Base-by-base conservation (phyloP, 768 basidiomycete genomes). In the Rubroboletus pulcherrimus region DNA sequence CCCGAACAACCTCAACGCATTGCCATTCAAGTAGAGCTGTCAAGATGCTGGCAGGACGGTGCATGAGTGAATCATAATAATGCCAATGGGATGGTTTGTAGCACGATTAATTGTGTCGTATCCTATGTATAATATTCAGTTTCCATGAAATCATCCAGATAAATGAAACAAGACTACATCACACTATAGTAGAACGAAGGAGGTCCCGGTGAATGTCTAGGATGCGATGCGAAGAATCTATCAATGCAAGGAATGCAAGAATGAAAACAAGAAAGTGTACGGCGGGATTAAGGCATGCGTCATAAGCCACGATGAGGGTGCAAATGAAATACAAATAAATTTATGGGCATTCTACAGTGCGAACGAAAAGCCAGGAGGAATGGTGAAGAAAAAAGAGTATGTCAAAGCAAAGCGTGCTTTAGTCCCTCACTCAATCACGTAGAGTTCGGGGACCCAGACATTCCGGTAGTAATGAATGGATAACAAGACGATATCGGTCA, bases 1-100 rank as follows among this genome's bases (percentile, higher is more conserved):
- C 17, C 70, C 1, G 80, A 79, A 50, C 54, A 66, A 52, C 74
- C 76, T 14, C 76, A 75, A 62, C 76, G 68, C 35, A 76, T 81
- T 37, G 62, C 67, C 4, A 44, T 56, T 26, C 41, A 35, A 4
- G 41, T 52, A 35, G 21, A 33, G 14, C 12, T 5, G 1, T 11
- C 30, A 33, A 17, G 11, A 7, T 38, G 9, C 17, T 38, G 17
- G n/a, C 17, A 38, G 38, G 38, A n/a, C 9, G 15, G 8, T n/a
- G 38, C 10, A 39, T 10, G n/a, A 19, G 10, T 11, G n/a, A 9
- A 11, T 21, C n/a, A n/a, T 21, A 19, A 12, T 10, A 7, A 19
- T 40, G n/a, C 4, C n/a, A 11, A n/a, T 9, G n/a, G 38, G n/a
- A 40, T 11, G 5, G 39, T 40, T 2, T 41, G 19, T 15, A 8